Evolutionary conservation across 169 alveolate genomes (phyloP), one percentile per base, ranked within the genome.

Genomic region (Pseudocohnilembus persalinus): DNA sequence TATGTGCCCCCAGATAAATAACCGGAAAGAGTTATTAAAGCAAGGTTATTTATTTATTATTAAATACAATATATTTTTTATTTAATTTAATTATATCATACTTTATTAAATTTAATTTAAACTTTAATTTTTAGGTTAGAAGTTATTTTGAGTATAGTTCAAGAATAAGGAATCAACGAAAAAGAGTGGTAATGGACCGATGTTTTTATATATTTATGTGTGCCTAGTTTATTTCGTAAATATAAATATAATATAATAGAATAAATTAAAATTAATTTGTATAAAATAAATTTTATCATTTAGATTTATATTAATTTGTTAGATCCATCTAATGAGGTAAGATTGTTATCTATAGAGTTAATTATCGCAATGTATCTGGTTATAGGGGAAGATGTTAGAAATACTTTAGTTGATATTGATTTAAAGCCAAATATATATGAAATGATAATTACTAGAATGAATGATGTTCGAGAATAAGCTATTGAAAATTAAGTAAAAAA

Each of bases 1-100:
- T 85, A 79, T 74, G 96, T 96, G 0, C 95, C 96, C 75, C 96
- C 96, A 24, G 96, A 94, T 77, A 95, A 95, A 78, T 90, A 91
- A 29, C 96, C 96, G 31, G 90, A 95, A 91, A 86, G 96, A 72
- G 86, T 93, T 4, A 78, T 95, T 31, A 87, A 92, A 29, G 94
- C 97, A 49, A 49, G 68, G 68, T 49, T 11, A 49, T 11, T 49
- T 49, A 49, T 4, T 49, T 49, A n/a, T n/a, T n/a, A n/a, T n/a
- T n/a, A n/a, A n/a, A n/a, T n/a, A n/a, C n/a, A n/a, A n/a, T n/a
- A n/a, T n/a, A n/a, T 49, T 11, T 49, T 49, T 49, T 20, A 49
- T 49, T 4, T 49, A 20, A 49, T 49, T 49, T 49, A 49, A 49
- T n/a, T n/a, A 49, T 11, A 20, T 49, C 68, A 49, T 49, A 11